Percentiles rank a stretch among this genome's conserved stretches.
Evolutionary conservation across 495 filamentous ascomycete genomes (phyloP).

Genomic region (Bacidia rubella): DNA sequence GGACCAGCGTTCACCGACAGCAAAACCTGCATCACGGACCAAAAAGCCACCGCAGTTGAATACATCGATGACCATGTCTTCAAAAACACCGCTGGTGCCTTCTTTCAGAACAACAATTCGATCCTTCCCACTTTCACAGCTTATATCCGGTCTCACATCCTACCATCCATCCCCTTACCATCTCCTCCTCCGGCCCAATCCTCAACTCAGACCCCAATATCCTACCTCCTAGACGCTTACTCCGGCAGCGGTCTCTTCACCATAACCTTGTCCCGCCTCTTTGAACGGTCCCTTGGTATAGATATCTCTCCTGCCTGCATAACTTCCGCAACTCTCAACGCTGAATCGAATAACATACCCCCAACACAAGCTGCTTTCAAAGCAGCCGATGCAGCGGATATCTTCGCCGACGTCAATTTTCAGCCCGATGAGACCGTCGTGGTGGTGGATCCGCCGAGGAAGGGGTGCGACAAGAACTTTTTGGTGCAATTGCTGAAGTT

Average conservation of each 20-base stretch:
- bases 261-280: slow-evolving; percentile 74
- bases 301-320: slow-evolving; percentile 64
- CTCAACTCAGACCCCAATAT: slow-evolving; percentile 32
- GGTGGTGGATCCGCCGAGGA: slow-evolving; percentile 85
- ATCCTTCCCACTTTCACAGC: slow-evolving; percentile 83
- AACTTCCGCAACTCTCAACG: slow-evolving; percentile 60
- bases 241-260: slow-evolving; percentile 95
- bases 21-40: slow-evolving; percentile 77
- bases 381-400: slow-evolving; percentile 64
- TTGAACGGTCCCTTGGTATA: slow-evolving; percentile 55
- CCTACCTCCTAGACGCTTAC: slow-evolving; percentile 91
- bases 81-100: slow-evolving; percentile 76
- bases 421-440: slow-evolving; percentile 70
- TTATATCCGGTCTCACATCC: slow-evolving; percentile 74
- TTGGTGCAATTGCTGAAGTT: slow-evolving; percentile 64
- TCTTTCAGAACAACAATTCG: slow-evolving; percentile 99
- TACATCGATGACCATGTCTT: slow-evolving; percentile 79
- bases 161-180: slow-evolving; percentile 69
- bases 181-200: slow-evolving; percentile 36
- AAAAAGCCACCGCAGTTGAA: slow-evolving; percentile 66
- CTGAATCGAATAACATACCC: slow-evolving; percentile 61
- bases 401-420: slow-evolving; percentile 63
- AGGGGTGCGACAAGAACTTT: slow-evolving; percentile 83
- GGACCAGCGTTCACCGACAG: slow-evolving; percentile 46
- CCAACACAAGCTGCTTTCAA: slow-evolving; percentile 65